These are phyloP conservation scores for Apium graveolens DNA, from an alignment of 129 eudicot species.

Conservation along the genomic window DNA sequence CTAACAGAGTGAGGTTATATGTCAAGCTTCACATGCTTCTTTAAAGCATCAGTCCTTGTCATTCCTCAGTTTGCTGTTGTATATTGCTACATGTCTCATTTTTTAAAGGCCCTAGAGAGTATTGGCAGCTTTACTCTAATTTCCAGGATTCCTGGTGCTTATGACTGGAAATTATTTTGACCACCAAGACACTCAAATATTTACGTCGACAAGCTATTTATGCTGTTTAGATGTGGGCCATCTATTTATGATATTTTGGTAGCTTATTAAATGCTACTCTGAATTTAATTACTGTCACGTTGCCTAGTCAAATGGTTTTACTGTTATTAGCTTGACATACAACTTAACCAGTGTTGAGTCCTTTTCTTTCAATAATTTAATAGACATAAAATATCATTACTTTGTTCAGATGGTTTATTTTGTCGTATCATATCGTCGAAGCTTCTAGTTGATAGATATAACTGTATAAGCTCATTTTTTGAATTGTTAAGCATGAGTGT, in stretches of 20 bases:
- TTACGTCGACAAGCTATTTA: background rate
- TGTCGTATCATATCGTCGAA: background rate
- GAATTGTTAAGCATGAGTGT: background rate
- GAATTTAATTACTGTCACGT: background rate
- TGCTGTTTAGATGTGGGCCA: background rate
- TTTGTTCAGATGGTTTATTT: background rate
- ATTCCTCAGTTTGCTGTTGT: background rate
- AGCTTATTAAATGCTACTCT: background rate
- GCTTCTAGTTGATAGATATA: background rate
- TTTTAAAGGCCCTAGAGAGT: background rate
- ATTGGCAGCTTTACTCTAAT: background rate
- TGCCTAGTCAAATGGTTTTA: background rate
- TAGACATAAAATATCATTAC: background rate
- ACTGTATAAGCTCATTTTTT: background rate
- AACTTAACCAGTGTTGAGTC: background rate
- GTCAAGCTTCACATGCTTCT: background rate
- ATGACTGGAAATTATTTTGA: background rate
- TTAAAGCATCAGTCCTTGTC: background rate
- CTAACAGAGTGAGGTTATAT: constrained; percentile 2
- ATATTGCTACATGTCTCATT: background rate
- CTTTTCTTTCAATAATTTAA: background rate
- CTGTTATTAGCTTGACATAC: background rate
- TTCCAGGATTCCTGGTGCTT: background rate
- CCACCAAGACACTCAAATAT: background rate
- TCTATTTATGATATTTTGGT: background rate